A percentile compares a stretch with the other conserved stretches of the same genome.
phyloP scores from a whole-genome alignment of 257 asterid genomes.

The Plantago major region DNA sequence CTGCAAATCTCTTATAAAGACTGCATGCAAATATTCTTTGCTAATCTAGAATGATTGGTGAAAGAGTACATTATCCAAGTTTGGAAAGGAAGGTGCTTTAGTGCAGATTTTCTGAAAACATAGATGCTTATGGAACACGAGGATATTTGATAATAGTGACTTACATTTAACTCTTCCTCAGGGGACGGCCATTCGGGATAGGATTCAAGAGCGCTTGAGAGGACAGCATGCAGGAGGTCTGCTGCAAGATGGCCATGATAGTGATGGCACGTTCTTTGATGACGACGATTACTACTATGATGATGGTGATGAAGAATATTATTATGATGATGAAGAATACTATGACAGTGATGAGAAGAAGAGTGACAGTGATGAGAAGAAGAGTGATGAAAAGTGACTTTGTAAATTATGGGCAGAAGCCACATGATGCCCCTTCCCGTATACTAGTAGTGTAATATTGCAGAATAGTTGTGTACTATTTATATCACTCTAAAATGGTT shows the following conservation, averaged over 20 bases:
- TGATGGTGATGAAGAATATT: constrained; percentile 33
- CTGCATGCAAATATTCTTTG: no score
- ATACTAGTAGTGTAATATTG: constrained; percentile 15
- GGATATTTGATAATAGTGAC: neutral
- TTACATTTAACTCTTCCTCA: constrained; percentile 19
- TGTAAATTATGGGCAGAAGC: constrained; percentile 21
- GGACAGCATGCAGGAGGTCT: constrained; percentile 37
- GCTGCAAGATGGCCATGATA: constrained; percentile 29
- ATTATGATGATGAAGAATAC: constrained; percentile 38
- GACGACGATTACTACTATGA: constrained; percentile 37
- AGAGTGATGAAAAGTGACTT: constrained; percentile 1
- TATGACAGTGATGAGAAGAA: constrained; percentile 39
- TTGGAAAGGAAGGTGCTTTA: no score
- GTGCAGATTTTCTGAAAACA: no score
- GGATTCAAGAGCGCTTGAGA: constrained; percentile 56
- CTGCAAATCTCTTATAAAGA: no score
- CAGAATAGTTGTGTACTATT: constrained; percentile 17
- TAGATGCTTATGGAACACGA: no score
- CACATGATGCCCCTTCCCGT: constrained; percentile 7
- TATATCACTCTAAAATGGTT: neutral
- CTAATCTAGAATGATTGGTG: no score
- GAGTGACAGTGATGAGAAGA: constrained; percentile 14
- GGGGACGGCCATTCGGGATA: constrained; percentile 66
- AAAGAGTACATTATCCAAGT: no score
- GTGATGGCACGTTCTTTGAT: constrained; percentile 29